Conservation (phyloP, 2,329 filamentous ascomycete species). For the Talaromyces sp. region DNA sequence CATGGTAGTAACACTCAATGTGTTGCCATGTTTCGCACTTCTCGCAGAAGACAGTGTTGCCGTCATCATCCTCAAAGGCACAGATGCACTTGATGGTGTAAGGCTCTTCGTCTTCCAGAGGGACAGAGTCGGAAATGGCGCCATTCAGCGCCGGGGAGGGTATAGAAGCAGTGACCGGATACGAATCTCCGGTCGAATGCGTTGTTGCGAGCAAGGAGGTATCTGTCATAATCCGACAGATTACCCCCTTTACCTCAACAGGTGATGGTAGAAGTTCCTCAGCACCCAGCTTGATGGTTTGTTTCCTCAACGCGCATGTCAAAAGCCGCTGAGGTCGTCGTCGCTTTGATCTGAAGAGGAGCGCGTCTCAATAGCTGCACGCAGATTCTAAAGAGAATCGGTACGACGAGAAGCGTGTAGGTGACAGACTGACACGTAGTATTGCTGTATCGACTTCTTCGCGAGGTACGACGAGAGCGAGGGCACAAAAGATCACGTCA, state of each 20-base stretch:
- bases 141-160: conserved; percentile 43
- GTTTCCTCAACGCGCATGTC: conserved; percentile 19
- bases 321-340: conserved; percentile 17
- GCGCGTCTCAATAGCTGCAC: neutral
- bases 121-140: conserved; percentile 39
- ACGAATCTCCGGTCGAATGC: conserved; percentile 46
- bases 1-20: conserved; percentile 92
- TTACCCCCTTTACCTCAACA: conserved; percentile 38
- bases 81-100: conserved; percentile 99
- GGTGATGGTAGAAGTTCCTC: conserved; percentile 21
- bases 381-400: neutral
- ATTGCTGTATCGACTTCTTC: neutral
- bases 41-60: conserved; percentile 95
- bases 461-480: neutral
- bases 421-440: conserved; percentile 6
- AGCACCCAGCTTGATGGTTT: conserved; percentile 19
- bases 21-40: conserved; percentile 97
- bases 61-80: conserved; percentile 88
- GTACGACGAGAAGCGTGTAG: neutral
- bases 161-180: conserved; percentile 45
- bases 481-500: neutral
- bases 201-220: conserved; percentile 49
- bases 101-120: conserved; percentile 45
- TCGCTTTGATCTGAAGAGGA: neutral
- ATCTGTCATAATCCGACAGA: conserved; percentile 55